Percentiles rank a stretch among this genome's conserved stretches.
These are phyloP conservation scores for Kwoniella mangroviensis DNA, from an alignment of 768 basidiomycete genomes.

Conservation along the genomic window DNA sequence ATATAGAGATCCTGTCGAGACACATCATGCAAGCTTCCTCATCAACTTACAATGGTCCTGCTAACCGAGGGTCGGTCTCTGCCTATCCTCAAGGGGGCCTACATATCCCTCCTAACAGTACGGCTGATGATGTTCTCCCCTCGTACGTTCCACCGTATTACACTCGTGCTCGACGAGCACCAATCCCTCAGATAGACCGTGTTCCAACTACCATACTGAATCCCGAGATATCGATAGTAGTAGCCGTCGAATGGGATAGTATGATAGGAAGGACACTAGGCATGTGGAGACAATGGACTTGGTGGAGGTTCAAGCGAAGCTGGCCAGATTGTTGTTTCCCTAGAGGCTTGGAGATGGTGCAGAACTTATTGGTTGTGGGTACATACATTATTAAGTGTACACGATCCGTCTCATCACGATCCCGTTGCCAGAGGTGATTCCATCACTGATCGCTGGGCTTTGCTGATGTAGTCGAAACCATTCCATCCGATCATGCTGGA, in stretches of 20 bases:
- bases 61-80: conserved; percentile 6
- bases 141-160: conserved; percentile 11
- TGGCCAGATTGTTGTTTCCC: conserved; percentile 24
- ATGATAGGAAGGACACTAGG: conserved; percentile 18
- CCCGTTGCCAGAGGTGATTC: too few relatives aligned
- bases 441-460: too few relatives aligned
- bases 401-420: too few relatives aligned
- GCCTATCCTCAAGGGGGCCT: neutral
- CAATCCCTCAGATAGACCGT: neutral
- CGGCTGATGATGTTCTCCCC: too few relatives aligned
- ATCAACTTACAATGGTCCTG: too few relatives aligned
- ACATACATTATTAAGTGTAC: too few relatives aligned
- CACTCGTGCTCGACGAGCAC: conserved; percentile 1
- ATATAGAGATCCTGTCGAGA: conserved; percentile 17
- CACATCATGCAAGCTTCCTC: conserved; percentile 17
- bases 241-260: conserved; percentile 38
- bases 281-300: conserved; percentile 23
- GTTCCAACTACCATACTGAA: conserved; percentile 18
- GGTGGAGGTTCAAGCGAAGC: conserved; percentile 16
- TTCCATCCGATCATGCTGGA: conserved; percentile 35
- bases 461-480: conserved; percentile 24
- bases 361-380: conserved; percentile 29
- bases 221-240: conserved; percentile 30
- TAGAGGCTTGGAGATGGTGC: conserved; percentile 26
- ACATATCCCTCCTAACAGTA: conserved; percentile 11